Evolutionary conservation across 202 grass and related monocot genomes (phyloP).

Genomic region (Saccharum hybrid): DNA sequence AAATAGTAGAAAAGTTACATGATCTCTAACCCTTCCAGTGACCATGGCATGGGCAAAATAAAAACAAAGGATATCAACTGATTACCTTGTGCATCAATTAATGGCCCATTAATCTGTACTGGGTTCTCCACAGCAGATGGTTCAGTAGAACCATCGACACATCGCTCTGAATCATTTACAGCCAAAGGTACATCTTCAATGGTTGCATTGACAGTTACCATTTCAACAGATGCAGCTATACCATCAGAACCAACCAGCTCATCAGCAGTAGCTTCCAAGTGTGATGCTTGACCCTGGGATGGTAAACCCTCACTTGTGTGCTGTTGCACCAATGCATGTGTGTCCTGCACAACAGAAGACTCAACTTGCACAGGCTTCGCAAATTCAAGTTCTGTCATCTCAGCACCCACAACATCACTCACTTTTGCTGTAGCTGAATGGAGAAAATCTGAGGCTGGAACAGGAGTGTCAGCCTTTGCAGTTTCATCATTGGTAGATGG

Average conservation of each 20-base stretch:
- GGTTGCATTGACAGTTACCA: conserved; percentile 32
- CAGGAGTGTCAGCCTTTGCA: conserved; percentile 55
- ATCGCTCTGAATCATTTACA: conserved; percentile 46
- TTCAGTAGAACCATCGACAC: conserved; percentile 34
- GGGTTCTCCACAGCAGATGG: conserved; percentile 30
- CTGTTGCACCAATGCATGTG: conserved; percentile 41
- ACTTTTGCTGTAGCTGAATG: conserved; percentile 46
- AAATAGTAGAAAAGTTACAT: conserved; percentile 13
- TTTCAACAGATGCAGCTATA: conserved; percentile 47
- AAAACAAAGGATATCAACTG: conserved; percentile 36
- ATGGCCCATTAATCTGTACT: conserved; percentile 38
- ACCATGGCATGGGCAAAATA: conserved; percentile 6
- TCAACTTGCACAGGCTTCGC: conserved; percentile 43
- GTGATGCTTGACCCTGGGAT: conserved; percentile 33
- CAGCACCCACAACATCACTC: conserved; percentile 43
- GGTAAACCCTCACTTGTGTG: conserved; percentile 29
- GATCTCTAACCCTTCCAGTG: neutral
- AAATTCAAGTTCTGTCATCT: conserved; percentile 37
- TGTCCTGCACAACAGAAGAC: conserved; percentile 43
- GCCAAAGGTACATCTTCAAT: conserved; percentile 35
- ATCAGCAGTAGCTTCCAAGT: conserved; percentile 36
- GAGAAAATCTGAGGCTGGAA: conserved; percentile 44
- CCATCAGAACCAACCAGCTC: conserved; percentile 32
- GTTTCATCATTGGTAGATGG: conserved; percentile 63
- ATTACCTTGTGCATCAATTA: conserved; percentile 55